Evolutionary conservation across 495 filamentous ascomycete genomes (phyloP).

Genomic region (Pyrenula aspistea): DNA sequence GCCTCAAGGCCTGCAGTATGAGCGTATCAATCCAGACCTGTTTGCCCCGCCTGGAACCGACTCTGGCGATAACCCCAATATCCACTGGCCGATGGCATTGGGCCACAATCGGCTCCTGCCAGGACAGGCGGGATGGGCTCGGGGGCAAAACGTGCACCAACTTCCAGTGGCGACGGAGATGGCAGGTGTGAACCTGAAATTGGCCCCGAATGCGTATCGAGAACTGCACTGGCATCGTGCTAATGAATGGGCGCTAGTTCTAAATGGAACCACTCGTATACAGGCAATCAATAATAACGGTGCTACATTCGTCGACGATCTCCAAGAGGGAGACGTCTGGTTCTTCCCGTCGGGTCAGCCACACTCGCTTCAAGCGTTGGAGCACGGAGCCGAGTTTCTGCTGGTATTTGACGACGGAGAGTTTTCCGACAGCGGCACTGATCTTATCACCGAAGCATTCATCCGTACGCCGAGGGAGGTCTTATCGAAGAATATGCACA

Average conservation of each 20-base stretch:
- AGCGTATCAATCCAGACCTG: slow-evolving; percentile 42
- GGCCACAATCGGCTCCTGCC: slow-evolving; percentile 39
- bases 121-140: slow-evolving; percentile 40
- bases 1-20: slow-evolving; percentile 33
- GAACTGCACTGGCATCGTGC: slow-evolving; percentile 53
- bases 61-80: slow-evolving; percentile 34
- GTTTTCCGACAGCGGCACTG: slow-evolving; percentile 45
- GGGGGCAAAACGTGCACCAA: slow-evolving; percentile 43
- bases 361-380: slow-evolving; percentile 42
- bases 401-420: slow-evolving; percentile 44
- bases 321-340: slow-evolving; percentile 48
- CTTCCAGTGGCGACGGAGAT: slow-evolving; percentile 42
- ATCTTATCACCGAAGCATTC: slow-evolving; percentile 42
- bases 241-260: slow-evolving; percentile 41
- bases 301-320: slow-evolving; percentile 39
- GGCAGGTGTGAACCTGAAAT: slow-evolving; percentile 56
- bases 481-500: slow-evolving; percentile 38
- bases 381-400: slow-evolving; percentile 42
- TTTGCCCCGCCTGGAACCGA: slow-evolving; percentile 46
- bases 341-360: slow-evolving; percentile 45
- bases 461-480: slow-evolving; percentile 35
- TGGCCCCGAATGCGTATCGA: slow-evolving; percentile 41
- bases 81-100: slow-evolving; percentile 48
- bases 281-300: slow-evolving; percentile 39
- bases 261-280: slow-evolving; percentile 42